Evolutionary conservation across 768 basidiomycete genomes (phyloP).

Genomic region (Rhodocollybia butyracea): DNA sequence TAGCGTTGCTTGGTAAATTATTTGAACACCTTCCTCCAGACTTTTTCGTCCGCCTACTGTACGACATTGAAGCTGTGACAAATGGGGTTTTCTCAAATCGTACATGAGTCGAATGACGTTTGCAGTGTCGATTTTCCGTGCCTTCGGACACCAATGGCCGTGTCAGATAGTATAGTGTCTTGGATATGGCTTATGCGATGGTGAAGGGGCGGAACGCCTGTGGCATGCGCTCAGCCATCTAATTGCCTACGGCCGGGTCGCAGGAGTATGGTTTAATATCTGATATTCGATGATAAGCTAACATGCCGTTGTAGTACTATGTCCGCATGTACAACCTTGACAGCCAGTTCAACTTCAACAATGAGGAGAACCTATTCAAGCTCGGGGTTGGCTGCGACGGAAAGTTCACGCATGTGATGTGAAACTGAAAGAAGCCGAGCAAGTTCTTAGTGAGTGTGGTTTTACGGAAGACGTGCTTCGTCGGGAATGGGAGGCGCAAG

Average conservation of each 20-base stretch:
- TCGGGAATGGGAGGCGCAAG: background rate
- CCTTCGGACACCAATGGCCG: slow-evolving; percentile 37
- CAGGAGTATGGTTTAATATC: slow-evolving; percentile 13
- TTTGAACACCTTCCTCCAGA: slow-evolving; percentile 28
- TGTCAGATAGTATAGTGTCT: slow-evolving; percentile 28
- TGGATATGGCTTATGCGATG: slow-evolving; percentile 22
- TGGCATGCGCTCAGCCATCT: slow-evolving; percentile 21
- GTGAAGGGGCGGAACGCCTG: slow-evolving; percentile 23
- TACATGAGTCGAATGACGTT: slow-evolving; percentile 22
- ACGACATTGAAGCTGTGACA: slow-evolving; percentile 31
- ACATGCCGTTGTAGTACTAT: background rate
- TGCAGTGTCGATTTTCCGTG: slow-evolving; percentile 32
- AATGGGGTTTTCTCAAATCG: slow-evolving; percentile 21
- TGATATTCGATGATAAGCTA: background rate
- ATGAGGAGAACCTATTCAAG: background rate
- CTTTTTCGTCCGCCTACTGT: slow-evolving; percentile 22
- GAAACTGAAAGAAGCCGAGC: background rate
- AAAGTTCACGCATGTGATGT: background rate
- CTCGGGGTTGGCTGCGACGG: background rate
- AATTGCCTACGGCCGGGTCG: slow-evolving; percentile 15
- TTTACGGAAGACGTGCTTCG: background rate
- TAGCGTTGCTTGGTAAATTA: slow-evolving; percentile 28
- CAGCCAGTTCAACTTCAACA: too few species aligned
- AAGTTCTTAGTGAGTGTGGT: background rate
- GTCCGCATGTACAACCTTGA: background rate